Percentiles rank a stretch among this genome's conserved stretches.
Conservation (phyloP, 2,329 filamentous ascomycete species). For the Aspergillus quadrilineatus region DNA sequence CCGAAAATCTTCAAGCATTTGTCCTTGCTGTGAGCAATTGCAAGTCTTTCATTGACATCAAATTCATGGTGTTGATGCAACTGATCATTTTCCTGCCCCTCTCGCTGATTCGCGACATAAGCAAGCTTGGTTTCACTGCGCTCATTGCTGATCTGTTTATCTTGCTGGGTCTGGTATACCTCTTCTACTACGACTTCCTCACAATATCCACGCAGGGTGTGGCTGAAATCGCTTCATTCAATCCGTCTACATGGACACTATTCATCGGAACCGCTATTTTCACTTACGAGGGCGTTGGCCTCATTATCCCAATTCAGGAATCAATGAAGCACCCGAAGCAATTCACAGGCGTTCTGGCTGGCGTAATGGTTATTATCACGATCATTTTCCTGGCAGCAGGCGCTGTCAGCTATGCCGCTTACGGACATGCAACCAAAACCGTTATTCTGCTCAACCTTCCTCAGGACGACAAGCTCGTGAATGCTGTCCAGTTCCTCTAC, state of each 20-base stretch:
- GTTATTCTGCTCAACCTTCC: constrained; percentile 95
- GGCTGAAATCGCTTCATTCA: constrained; percentile 87
- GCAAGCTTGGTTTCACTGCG: constrained; percentile 93
- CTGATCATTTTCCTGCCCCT: constrained; percentile 94
- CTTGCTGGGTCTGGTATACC: constrained; percentile 82
- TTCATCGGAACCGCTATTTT: constrained; percentile 99
- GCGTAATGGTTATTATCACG: constrained; percentile 94
- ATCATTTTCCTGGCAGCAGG: constrained; percentile 88
- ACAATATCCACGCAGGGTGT: constrained; percentile 75
- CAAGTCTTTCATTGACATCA: constrained; percentile 79
- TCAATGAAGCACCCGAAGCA: constrained; percentile 90
- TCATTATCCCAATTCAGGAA: constrained; percentile 97
- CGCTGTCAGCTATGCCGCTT: constrained; percentile 91
- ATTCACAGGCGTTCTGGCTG: constrained; percentile 82
- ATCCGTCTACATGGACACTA: constrained; percentile 86
- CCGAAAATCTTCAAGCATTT: constrained; percentile 92
- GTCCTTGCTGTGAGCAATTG: constrained; percentile 89
- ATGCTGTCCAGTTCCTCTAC: constrained; percentile 93
- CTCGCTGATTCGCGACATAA: constrained; percentile 91
- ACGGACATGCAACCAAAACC: constrained; percentile 91
- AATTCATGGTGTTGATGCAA: constrained; percentile 88
- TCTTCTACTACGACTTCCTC: constrained; percentile 92
- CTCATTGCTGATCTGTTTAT: constrained; percentile 94
- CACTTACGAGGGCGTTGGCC: constrained; percentile 94
- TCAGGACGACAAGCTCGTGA: constrained; percentile 92